Base-by-base conservation (phyloP, 805 yeast species). In the Suhomyces sp. region DNA sequence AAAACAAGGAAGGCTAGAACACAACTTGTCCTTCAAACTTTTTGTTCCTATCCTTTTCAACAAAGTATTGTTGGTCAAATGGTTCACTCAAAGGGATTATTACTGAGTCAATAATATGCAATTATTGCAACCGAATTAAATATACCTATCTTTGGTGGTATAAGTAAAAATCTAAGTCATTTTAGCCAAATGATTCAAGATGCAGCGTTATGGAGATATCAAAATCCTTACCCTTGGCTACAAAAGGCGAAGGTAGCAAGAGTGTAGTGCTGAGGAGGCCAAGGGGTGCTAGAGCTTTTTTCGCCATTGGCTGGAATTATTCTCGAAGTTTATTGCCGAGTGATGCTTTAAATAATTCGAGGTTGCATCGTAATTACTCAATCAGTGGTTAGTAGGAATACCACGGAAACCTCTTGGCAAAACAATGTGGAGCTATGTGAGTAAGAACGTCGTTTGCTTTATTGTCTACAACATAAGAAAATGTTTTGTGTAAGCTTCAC, bases 21-120 rank as follows among this genome's bases (percentile, higher is more conserved):
- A 68, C 68, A 7, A 67, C 56, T 13, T 71, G 53, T 73, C 80
- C 74, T 43, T 69, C 71, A 52, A 56, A 76, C 49, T 59, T 63
- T 46, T 54, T 58, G 57, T 69, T 75, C 48, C 81, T 57, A 0
- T 63, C 61, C 27, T 47, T 60, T 54, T 78, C 82, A 12, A 68
- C 73, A 50, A 53, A 66, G 56, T 59, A 75, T 53, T 78, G 81
- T 3, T 60, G 56, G 12, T 63, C 54, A 49, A 71, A 72, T 1
- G 76, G 72, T 45, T 75, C 72, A 13, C 64, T 9, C 4, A 27
- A 27, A n/a, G 20, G 17, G 40, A 21, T 46, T 19, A 13, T 37
- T 7, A 19, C 31, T 31, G 17, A 31, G 17, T 31, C 35, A 13
- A 31, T 31, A n/a, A 31, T 31, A 31, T 12, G 7, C 19, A 6